phyloP scores from a whole-genome alignment of 2,329 filamentous ascomycete genomes.

The Pyrenophora teres region DNA sequence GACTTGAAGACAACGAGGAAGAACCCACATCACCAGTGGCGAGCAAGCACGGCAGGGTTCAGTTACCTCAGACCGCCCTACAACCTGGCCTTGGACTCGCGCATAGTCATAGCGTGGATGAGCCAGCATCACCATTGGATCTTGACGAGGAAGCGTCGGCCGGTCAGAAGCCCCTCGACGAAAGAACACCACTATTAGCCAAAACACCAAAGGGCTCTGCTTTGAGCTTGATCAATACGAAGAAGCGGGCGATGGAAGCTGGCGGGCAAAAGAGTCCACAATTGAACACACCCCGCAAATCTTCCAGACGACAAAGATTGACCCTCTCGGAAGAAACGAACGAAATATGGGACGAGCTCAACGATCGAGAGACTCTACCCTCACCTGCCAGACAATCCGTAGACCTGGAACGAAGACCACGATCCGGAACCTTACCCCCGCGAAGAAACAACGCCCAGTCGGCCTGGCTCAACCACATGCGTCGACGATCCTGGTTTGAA shows the following conservation, averaged over 20 bases:
- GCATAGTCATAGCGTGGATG: constrained; percentile 68
- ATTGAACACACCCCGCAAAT: constrained; percentile 31
- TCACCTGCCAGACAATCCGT: constrained; percentile 37
- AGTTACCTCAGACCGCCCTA: constrained; percentile 66
- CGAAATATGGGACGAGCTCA: constrained; percentile 87
- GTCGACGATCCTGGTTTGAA: constrained; percentile 46
- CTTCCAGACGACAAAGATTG: constrained; percentile 41
- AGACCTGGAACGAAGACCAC: constrained; percentile 38
- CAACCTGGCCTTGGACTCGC: constrained; percentile 83
- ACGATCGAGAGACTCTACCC: constrained; percentile 59
- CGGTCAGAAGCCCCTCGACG: constrained; percentile 32
- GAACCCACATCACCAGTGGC: constrained; percentile 55
- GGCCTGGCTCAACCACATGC: constrained; percentile 42
- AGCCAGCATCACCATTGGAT: constrained; percentile 32
- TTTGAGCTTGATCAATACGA: constrained; percentile 26
- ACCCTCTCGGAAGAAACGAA: constrained; percentile 69
- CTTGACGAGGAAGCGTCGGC: constrained; percentile 38
- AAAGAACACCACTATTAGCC: constrained; percentile 45
- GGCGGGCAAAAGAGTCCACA: constrained; percentile 26
- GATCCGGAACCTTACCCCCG: constrained; percentile 41
- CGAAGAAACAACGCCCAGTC: constrained; percentile 37
- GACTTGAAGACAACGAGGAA: constrained; percentile 76
- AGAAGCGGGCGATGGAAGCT: constrained; percentile 30
- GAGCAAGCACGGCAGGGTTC: constrained; percentile 45
- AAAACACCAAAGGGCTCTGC: constrained; percentile 43